Percentiles rank a stretch among this genome's conserved stretches.
phyloP scores from a whole-genome alignment of 2,329 filamentous ascomycete species.

The Stagonosporopsis chrysanthemi region DNA sequence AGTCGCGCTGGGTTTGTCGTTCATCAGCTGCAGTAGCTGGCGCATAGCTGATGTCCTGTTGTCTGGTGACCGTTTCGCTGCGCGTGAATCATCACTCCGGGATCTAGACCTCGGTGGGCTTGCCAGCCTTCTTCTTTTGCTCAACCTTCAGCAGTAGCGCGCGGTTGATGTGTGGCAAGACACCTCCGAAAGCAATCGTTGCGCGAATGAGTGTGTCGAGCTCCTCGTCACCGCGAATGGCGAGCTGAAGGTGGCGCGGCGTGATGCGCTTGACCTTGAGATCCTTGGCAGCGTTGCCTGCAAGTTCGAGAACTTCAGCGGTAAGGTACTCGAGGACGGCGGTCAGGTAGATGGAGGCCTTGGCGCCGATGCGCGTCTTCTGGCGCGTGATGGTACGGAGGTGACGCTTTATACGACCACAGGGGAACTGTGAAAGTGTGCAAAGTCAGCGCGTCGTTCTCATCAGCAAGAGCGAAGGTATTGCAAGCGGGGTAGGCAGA shows the following conservation, averaged over 20 bases:
- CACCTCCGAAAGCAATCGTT: conserved; percentile 98
- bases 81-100: conserved; percentile 6
- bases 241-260: conserved; percentile 94
- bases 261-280: conserved; percentile 99
- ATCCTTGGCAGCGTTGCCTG: conserved; percentile 98
- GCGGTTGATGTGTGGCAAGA: conserved; percentile 98
- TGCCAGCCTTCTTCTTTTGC: conserved; percentile 95
- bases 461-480: conserved; percentile 14
- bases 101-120: conserved; percentile 50
- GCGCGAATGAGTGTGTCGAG: conserved; percentile 96
- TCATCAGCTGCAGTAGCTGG: conserved; percentile 4
- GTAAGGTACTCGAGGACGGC: conserved; percentile 98
- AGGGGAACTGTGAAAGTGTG: conserved; percentile 77
- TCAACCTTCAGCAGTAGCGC: conserved; percentile 94
- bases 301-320: conserved; percentile 95
- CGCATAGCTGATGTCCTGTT: conserved; percentile 7
- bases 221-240: conserved; percentile 98
- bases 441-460: conserved; percentile 37
- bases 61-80: conserved; percentile 8
- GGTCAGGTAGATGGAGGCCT: conserved; percentile 97
- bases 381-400: conserved; percentile 99
- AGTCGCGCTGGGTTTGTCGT: conserved; percentile 12
- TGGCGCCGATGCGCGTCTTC: conserved; percentile 99
- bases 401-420: conserved; percentile 99
- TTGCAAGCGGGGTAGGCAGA: conserved; percentile 31